Base-by-base conservation (phyloP, 331 rosid species). In the Phaseolus coccineus region DNA sequence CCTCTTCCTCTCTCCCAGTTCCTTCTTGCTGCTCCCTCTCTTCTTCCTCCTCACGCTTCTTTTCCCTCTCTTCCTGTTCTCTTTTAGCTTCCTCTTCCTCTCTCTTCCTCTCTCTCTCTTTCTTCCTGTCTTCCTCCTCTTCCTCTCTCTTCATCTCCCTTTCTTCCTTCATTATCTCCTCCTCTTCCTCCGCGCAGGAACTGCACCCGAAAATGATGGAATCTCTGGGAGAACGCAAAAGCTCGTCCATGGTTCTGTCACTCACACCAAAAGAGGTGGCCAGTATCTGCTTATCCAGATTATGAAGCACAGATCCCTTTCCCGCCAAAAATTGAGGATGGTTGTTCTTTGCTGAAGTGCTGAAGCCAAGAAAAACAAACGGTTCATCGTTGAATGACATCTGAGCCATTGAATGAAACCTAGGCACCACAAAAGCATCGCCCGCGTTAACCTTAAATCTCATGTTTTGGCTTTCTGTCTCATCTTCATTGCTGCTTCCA, bases 401-500 rank as follows among this genome's bases (percentile, higher is more conserved):
- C 76, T 93, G 99, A 78, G 93, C 97, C 99, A 96, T 91, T 55
- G 97, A 87, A 80, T 89, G 92, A 73, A 88, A 91, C 92, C 86
- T 96, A 3, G 92, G 87, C 55, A 93, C 96, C 22, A 82, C 76
- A 80, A 96, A 93, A 35, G 85, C 87, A 73, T 96, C 98, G 24
- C 98, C 99, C 64, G 89, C 73, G 9, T 77, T 73, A 27, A 89
- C 98, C 82, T 74, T 85, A 48, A 91, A 89, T 84, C 96, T 93
- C 90, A 15, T 77, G 81, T 82, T 84, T 73, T 81, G 73, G 79
- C 96, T 87, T 50, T 77, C 75, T 8, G 85, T 35, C 25, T 71
- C 69, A 40, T 65, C 50, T 28, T 30, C 56, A 19, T 47, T 83
- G 87, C 87, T 84, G 24, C 73, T 77, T 50, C 97, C 84, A 82